These are phyloP conservation scores for Falciphora oryzae DNA, from an alignment of 2,329 filamentous ascomycete species.

Conservation along the genomic window DNA sequence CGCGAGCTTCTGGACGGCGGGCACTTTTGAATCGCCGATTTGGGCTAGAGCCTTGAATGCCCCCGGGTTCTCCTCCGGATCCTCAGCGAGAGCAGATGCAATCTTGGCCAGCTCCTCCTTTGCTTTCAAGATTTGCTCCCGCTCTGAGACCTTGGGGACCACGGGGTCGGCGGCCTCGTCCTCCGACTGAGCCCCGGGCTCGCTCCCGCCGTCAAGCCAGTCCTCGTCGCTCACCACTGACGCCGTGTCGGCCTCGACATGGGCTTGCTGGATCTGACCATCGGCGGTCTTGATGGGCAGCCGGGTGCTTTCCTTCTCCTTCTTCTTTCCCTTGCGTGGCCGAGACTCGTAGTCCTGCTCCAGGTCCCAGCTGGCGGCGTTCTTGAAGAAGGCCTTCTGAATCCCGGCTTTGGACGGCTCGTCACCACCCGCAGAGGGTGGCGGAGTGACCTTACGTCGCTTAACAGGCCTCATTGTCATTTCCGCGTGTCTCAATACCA, in stretches of 20 bases:
- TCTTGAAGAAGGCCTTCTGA: constrained; percentile 64
- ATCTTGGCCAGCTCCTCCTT: constrained; percentile 90
- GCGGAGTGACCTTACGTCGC: constrained; percentile 52
- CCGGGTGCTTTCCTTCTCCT: constrained; percentile 65
- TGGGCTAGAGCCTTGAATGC: constrained; percentile 73
- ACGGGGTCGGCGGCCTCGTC: constrained; percentile 34
- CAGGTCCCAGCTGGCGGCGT: constrained; percentile 78
- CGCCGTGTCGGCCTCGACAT: constrained; percentile 49
- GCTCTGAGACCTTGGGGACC: constrained; percentile 61
- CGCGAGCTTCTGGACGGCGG: constrained; percentile 76
- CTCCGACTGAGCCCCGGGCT: constrained; percentile 16
- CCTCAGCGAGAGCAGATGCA: constrained; percentile 76
- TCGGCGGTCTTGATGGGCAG: constrained; percentile 84
- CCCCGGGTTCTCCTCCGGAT: constrained; percentile 83
- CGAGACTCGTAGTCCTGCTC: constrained; percentile 86
- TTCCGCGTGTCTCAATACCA: not conserved
- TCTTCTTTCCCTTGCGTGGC: constrained; percentile 69
- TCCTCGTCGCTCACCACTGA: constrained; percentile 54
- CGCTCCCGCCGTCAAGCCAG: constrained; percentile 52
- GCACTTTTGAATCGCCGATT: constrained; percentile 63
- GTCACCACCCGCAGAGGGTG: constrained; percentile 39
- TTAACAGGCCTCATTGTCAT: constrained; percentile 49
- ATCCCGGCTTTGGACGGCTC: constrained; percentile 28
- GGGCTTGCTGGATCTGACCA: constrained; percentile 54
- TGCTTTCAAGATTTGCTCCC: constrained; percentile 75